Base-by-base conservation (phyloP, 2,329 filamentous ascomycete genomes). In the Cyphellophora attinorum region DNA sequence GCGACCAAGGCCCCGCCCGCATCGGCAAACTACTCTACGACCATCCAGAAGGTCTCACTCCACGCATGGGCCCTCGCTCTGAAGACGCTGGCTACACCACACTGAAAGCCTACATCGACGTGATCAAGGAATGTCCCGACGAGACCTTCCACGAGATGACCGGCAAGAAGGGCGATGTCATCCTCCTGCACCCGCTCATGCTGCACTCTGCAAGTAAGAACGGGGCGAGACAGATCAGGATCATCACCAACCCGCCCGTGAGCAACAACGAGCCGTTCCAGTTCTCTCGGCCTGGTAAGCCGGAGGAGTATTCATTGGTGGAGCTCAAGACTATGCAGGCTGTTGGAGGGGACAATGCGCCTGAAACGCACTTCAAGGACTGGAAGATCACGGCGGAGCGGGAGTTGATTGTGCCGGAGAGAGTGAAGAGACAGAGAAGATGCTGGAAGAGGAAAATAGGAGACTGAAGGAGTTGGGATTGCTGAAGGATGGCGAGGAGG, bases 21-120 rank as follows among this genome's bases (percentile, higher is more conserved):
- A 61, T 82, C 3, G 78, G 78, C 1, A 58, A 60, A 37, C 69
- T 77, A 47, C 13, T 35, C 31, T 62, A 73, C 42, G 65, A 72
- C 3, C 68, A 83, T 46, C 76, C 78, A 0, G 72, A 74, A 42
- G 79, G 79, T 2, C 72, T 81, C 14, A 74, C 67, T 14, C 76
- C 77, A 12, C 66, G 69, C 23, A 80, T 82, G 76, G 62, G 63
- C 14, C 70, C 74, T 1, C 21, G 21, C n/a, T 8, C 8, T n/a
- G n/a, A 8, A 8, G 21, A 34, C 14, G 19, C 32, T 5, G 21
- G 21, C 11, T 14, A 27, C 21, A n/a, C 8, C 11, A 14, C 14
- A 2, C 38, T 45, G 28, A 35, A 42, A 32, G 49, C 50, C 56
- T 72, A 67, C 52, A 53, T 53, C 21, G 41, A 53, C 14, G 30